These are phyloP conservation scores for Microbotryum scabiosae DNA, from an alignment of 1,284 basidiomycete species.

Conservation along the genomic window DNA sequence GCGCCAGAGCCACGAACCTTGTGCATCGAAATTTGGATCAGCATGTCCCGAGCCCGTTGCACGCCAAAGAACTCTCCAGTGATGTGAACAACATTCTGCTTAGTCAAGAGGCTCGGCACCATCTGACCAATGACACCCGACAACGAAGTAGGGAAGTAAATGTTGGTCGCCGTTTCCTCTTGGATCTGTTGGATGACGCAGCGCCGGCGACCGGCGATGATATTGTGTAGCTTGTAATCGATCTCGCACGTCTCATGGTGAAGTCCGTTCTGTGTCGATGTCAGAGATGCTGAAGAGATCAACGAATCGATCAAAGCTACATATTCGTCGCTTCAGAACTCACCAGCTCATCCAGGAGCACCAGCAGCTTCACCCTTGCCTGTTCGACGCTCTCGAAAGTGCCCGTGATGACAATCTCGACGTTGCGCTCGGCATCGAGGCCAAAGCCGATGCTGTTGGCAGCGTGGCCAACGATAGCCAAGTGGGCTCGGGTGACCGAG, in stretches of 20 bases:
- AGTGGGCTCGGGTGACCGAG: constrained; percentile 72
- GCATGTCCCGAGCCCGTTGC: constrained; percentile 88
- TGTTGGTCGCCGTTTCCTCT: constrained; percentile 94
- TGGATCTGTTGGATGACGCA: constrained; percentile 81
- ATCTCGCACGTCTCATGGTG: constrained; percentile 87
- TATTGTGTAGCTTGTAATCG: constrained; percentile 87
- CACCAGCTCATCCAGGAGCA: constrained; percentile 89
- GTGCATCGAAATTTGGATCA: constrained; percentile 73
- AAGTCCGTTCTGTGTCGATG: constrained; percentile 59
- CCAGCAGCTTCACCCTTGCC: constrained; percentile 78
- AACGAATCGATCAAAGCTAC: background rate
- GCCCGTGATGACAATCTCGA: constrained; percentile 84
- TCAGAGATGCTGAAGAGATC: background rate
- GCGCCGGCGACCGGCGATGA: constrained; percentile 85
- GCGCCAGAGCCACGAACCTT: constrained; percentile 52
- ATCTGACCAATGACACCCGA: constrained; percentile 64
- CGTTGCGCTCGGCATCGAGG: constrained; percentile 84
- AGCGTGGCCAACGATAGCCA: constrained; percentile 57
- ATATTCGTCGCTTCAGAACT: constrained; percentile 38
- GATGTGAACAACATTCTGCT: constrained; percentile 81
- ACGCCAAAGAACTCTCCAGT: constrained; percentile 97
- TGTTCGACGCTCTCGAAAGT: constrained; percentile 77
- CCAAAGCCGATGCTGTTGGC: constrained; percentile 46
- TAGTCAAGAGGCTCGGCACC: constrained; percentile 36
- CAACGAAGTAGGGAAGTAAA: constrained; percentile 85